Conservation (phyloP, 805 yeast genomes). For the Vanderwaltozyma verrucispora region DNA sequence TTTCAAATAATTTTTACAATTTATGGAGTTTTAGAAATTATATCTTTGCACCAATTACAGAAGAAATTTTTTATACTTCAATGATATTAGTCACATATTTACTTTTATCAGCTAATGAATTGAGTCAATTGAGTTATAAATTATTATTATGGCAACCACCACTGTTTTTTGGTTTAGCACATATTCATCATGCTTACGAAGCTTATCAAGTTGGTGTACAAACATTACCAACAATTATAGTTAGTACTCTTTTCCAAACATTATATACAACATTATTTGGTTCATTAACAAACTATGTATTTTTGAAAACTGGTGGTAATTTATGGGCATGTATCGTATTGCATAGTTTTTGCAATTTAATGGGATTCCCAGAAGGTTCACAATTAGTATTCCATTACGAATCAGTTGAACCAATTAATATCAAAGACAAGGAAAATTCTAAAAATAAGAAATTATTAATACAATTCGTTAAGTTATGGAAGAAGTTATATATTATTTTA, state of each 20-base stretch:
- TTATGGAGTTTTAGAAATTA: conserved; percentile 27
- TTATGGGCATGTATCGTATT: conserved; percentile 21
- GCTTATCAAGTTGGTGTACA: conserved; percentile 11
- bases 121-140: conserved; percentile 2
- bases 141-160: conserved; percentile 18
- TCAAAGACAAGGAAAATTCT: background rate
- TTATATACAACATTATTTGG: conserved; percentile 27
- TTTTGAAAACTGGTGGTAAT: conserved; percentile 22
- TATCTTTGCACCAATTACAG: conserved; percentile 27
- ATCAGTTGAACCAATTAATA: background rate
- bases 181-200: conserved; percentile 28
- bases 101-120: conserved; percentile 3
- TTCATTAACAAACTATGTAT: conserved; percentile 23
- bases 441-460: no score
- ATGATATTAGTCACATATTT: conserved; percentile 18
- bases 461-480: conserved; percentile 10
- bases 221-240: conserved; percentile 8
- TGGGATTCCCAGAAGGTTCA: conserved; percentile 27
- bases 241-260: conserved; percentile 18
- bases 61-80: conserved; percentile 27
- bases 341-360: conserved; percentile 25
- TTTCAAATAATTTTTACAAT: conserved; percentile 10
- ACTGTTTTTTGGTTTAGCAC: conserved; percentile 28
- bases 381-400: conserved; percentile 9
- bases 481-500: conserved; percentile 13